Evolutionary conservation across 345 rosid genomes (phyloP), one percentile per base, ranked within the genome.

Genomic region (Boechera stricta): DNA sequence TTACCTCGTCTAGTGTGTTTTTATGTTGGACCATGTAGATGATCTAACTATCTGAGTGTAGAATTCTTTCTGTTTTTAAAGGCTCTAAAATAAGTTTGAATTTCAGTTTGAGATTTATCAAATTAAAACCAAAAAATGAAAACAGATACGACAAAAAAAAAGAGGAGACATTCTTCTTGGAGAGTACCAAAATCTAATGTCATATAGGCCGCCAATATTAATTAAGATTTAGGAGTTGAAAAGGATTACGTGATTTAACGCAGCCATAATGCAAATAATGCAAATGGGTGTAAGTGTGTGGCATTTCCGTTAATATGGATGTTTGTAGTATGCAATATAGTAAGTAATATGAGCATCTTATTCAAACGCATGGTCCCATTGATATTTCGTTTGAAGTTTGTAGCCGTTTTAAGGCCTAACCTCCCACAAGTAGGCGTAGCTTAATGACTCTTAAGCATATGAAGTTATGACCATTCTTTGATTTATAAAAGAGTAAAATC

Each of bases 131-230:
- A 28, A 28, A 28, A 28, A 2, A 36, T 36, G 45, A 36, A 36
- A 36, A 8, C 39, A 36, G 7, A 36, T 36, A 7, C 2, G 4
- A 3, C 3, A 18, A 51, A 16, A 48, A 16, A 64, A 55, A 6
- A 58, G 4, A 26, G 58, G 28, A 56, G 47, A 77, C 72, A 64
- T 77, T 64, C 72, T 71, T 55, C 81, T 77, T 48, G 81, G 31
- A 63, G 13, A n/a, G 42, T 39, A 21, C 28, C 16, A 55, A 63
- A 69, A 4, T 54, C 35, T 3, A 55, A 56, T 71, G 32, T 33
- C 41, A 63, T 32, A 3, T 52, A 62, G 48, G 80, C 80, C 57
- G 64, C 65, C 69, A 54, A 39, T 48, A 44, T 29, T 21, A 21
- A 21, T 21, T 16, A 75, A 11, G n/a, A 5, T 1, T 44, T 31